A percentile compares a stretch with the other conserved stretches of the same genome.
phyloP scores from a whole-genome alignment of 2,329 filamentous ascomycete species.

The Penicillium sp. region DNA sequence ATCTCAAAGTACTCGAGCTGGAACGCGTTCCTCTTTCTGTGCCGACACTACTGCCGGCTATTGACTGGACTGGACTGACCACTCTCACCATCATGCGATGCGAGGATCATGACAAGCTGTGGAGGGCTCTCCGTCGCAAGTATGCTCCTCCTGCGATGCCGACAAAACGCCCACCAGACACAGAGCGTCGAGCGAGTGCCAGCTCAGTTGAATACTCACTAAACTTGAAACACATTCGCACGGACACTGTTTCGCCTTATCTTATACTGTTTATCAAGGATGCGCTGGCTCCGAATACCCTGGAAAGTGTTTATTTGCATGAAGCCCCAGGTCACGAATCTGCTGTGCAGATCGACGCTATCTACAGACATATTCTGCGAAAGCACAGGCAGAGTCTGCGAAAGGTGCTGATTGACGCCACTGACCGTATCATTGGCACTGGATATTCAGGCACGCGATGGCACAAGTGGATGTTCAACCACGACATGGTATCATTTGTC shows the following conservation, averaged over 20 bases:
- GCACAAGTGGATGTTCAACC: slow-evolving; percentile 69
- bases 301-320: slow-evolving; percentile 78
- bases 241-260: slow-evolving; percentile 67
- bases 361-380: slow-evolving; percentile 69
- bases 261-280: slow-evolving; percentile 75
- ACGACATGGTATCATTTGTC: slow-evolving; percentile 69
- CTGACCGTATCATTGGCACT: slow-evolving; percentile 50
- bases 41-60: slow-evolving; percentile 64
- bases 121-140: slow-evolving; percentile 67
- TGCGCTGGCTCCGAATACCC: slow-evolving; percentile 71
- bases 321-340: slow-evolving; percentile 59
- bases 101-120: slow-evolving; percentile 69
- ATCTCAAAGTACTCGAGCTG: slow-evolving; percentile 70
- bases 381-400: slow-evolving; percentile 70
- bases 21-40: slow-evolving; percentile 74
- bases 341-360: slow-evolving; percentile 64
- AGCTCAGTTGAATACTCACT: slow-evolving; percentile 57
- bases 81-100: slow-evolving; percentile 74
- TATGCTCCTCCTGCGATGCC: slow-evolving; percentile 50
- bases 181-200: slow-evolving; percentile 6
- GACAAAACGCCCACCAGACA: slow-evolving; percentile 7
- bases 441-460: slow-evolving; percentile 51
- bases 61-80: slow-evolving; percentile 73
- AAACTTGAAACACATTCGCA: slow-evolving; percentile 71
- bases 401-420: slow-evolving; percentile 73